Percentiles rank a stretch among this genome's conserved stretches.
These are phyloP conservation scores for Tetrahymena elliotti DNA, from an alignment of 73 alveolate species.

Conservation along the genomic window DNA sequence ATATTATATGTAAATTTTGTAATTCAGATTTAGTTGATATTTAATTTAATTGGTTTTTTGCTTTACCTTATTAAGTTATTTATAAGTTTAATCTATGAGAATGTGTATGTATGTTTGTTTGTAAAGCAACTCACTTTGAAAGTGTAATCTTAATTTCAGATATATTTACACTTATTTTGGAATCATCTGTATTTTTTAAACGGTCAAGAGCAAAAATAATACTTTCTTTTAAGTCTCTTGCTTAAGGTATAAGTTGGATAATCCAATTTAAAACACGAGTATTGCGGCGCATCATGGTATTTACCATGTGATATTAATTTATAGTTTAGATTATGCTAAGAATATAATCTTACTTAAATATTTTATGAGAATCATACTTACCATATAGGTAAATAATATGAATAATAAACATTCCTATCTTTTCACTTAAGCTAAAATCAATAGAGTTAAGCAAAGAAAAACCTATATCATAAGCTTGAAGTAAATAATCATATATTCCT, in stretches of 20 bases:
- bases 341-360: neutral
- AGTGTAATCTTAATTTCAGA: neutral
- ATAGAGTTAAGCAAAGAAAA: neutral
- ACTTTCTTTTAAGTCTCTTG: neutral
- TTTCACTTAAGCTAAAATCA: neutral
- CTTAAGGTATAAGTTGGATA: neutral
- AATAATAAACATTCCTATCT: neutral
- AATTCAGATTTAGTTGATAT: neutral
- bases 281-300: neutral
- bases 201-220: neutral
- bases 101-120: neutral
- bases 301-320: neutral
- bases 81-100: neutral
- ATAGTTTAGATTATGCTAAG: neutral
- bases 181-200: neutral
- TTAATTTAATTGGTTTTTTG: too few species aligned
- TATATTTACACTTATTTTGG: neutral
- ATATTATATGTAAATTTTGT: too few species aligned
- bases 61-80: too few species aligned
- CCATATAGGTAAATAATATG: neutral
- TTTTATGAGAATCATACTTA: neutral
- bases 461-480: neutral
- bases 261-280: neutral
- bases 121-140: neutral
- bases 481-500: neutral